Conservation (phyloP, 169 alveolate genomes). For the Besnoitia besnoiti region DNA sequence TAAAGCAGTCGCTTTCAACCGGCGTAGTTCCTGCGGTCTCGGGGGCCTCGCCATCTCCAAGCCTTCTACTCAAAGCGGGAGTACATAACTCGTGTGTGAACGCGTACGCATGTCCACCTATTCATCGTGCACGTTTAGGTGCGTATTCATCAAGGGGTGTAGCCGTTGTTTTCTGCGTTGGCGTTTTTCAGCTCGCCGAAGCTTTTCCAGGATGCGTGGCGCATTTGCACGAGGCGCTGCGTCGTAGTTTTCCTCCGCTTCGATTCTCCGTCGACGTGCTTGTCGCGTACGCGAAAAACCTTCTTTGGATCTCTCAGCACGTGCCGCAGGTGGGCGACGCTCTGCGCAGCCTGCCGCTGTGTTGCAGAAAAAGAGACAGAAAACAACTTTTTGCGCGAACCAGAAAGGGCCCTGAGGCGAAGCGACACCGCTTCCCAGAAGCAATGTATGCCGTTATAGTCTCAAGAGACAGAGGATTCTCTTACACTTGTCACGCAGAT, state of each 20-base stretch:
- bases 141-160: not conserved
- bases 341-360: too few species aligned
- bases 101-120: not conserved
- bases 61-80: not conserved
- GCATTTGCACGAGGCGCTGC: constrained; percentile 8
- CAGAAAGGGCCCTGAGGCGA: too few species aligned
- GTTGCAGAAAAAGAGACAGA: too few species aligned
- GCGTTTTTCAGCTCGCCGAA: constrained; percentile 22
- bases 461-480: too few species aligned
- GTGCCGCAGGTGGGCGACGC: constrained; percentile 28
- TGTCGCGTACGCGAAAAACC: constrained; percentile 31
- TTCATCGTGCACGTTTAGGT: not conserved
- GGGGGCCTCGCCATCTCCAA: too few species aligned
- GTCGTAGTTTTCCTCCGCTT: constrained; percentile 12
- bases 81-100: too few species aligned
- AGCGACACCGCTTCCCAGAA: too few species aligned
- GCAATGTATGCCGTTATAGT: too few species aligned
- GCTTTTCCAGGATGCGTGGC: constrained; percentile 18
- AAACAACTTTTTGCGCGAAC: too few species aligned
- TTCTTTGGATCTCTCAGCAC: constrained; percentile 45
- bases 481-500: too few species aligned
- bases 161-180: not conserved
- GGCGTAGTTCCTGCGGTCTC: too few species aligned
- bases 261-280: constrained; percentile 30
- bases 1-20: too few species aligned